A percentile compares a stretch with the other conserved stretches of the same genome.
Conservation (phyloP, 2,329 filamentous ascomycete species). For the Trichoderma sp. region DNA sequence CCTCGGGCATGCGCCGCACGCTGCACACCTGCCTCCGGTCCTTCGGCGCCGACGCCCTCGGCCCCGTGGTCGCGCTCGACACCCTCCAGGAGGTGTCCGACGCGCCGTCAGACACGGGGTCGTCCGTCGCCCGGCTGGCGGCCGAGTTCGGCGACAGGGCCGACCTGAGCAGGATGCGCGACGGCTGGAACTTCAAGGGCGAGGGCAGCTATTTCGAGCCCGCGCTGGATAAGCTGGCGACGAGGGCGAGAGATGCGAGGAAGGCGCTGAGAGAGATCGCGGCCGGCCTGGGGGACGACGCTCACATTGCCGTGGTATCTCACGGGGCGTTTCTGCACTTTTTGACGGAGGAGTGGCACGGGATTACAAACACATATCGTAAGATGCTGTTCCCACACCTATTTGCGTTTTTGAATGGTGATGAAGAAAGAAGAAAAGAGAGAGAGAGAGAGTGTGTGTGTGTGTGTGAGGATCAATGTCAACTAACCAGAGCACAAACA, state of each 20-base stretch:
- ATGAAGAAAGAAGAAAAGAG: neutral
- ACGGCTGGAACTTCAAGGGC: constrained; percentile 70
- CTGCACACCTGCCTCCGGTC: constrained; percentile 71
- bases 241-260: constrained; percentile 59
- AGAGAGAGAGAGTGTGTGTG: neutral
- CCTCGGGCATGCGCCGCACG: constrained; percentile 77
- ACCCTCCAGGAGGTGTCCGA: constrained; percentile 75
- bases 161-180: constrained; percentile 59
- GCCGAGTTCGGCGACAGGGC: constrained; percentile 61
- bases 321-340: constrained; percentile 85
- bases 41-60: constrained; percentile 50
- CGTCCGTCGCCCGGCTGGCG: constrained; percentile 49
- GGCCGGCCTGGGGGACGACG: constrained; percentile 49
- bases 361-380: constrained; percentile 35
- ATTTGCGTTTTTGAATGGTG: neutral
- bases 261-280: constrained; percentile 50
- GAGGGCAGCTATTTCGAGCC: constrained; percentile 45
- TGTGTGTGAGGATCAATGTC: neutral
- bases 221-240: constrained; percentile 51
- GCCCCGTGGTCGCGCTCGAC: constrained; percentile 62
- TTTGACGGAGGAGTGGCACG: constrained; percentile 76
- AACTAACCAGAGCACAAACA: constrained; percentile 28
- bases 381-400: neutral
- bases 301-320: constrained; percentile 70
- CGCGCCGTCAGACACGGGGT: constrained; percentile 74